Conservation (phyloP, 306 rosid genomes). For the Prunus dulcis region DNA sequence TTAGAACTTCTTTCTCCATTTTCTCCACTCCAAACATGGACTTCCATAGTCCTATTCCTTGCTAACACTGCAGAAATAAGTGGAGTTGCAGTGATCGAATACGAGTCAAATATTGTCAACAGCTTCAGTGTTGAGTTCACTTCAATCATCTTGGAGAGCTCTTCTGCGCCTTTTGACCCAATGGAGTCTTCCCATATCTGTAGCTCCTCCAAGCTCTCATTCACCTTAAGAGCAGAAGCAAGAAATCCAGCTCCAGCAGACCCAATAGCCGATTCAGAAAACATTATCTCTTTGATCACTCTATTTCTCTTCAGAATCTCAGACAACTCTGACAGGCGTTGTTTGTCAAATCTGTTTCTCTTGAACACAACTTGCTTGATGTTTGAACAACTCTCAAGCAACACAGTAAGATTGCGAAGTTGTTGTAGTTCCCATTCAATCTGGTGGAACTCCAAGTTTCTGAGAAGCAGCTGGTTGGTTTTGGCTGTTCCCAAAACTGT, state of each 20-base stretch:
- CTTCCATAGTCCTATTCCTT: constrained; percentile 73
- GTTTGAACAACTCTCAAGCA: constrained; percentile 41
- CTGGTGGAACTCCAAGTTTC: constrained; percentile 76
- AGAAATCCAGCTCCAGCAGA: constrained; percentile 61
- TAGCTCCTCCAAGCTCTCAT: constrained; percentile 69
- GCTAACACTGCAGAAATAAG: constrained; percentile 85
- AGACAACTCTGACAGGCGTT: constrained; percentile 48
- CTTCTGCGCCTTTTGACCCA: constrained; percentile 91
- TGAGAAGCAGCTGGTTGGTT: constrained; percentile 38
- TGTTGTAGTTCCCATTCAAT: constrained; percentile 61
- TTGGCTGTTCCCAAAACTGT: constrained; percentile 38
- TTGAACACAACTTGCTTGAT: constrained; percentile 53
- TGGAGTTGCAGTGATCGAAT: constrained; percentile 68
- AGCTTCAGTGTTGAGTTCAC: constrained; percentile 70
- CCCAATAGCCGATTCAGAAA: constrained; percentile 72
- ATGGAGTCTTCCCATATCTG: constrained; percentile 96
- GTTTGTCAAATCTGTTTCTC: constrained; percentile 57
- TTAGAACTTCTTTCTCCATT: constrained; percentile 63
- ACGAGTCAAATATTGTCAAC: constrained; percentile 72
- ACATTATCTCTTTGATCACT: constrained; percentile 73
- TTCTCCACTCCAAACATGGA: constrained; percentile 84
- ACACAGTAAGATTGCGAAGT: constrained; percentile 37
- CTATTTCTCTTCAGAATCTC: constrained; percentile 46
- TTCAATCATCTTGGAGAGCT: constrained; percentile 91
- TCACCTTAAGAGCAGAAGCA: constrained; percentile 71